Conservation (phyloP, 2,329 filamentous ascomycete genomes). For the Drechslerella coelobrocha region DNA sequence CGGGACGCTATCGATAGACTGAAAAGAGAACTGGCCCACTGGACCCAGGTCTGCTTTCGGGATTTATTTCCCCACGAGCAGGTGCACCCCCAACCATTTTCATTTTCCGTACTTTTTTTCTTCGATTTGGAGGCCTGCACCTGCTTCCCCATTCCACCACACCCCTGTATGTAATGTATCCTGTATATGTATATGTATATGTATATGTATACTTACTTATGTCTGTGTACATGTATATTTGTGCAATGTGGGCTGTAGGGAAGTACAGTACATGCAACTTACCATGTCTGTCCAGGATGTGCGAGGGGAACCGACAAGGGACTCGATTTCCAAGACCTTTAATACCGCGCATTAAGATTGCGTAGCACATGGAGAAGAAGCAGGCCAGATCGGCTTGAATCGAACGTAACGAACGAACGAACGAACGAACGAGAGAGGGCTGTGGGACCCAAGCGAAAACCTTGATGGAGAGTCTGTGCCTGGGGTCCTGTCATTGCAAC, state of each 20-base stretch:
- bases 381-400: slow-evolving; percentile 37
- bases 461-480: too few relatives aligned
- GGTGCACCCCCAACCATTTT: background rate
- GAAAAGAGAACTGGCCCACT: slow-evolving; percentile 13
- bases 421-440: slow-evolving; percentile 11
- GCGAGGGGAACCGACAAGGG: background rate
- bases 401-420: background rate
- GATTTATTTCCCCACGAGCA: slow-evolving; percentile 42
- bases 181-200: slow-evolving; percentile 14
- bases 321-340: slow-evolving; percentile 15
- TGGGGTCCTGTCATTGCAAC: slow-evolving; percentile 19
- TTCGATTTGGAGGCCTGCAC: background rate
- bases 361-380: slow-evolving; percentile 43
- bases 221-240: slow-evolving; percentile 23
- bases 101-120: slow-evolving; percentile 4
- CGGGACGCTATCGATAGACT: slow-evolving; percentile 8
- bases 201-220: slow-evolving; percentile 4
- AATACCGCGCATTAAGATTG: slow-evolving; percentile 43
- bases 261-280: background rate
- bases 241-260: too few relatives aligned
- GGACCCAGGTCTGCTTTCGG: slow-evolving; percentile 34
- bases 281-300: background rate
- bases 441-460: slow-evolving; percentile 19
- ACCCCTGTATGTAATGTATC: too few relatives aligned
- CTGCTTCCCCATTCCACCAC: too few relatives aligned